Evolutionary conservation across 2,329 filamentous ascomycete genomes (phyloP).

Genomic region (Epicoccum nigrum): DNA sequence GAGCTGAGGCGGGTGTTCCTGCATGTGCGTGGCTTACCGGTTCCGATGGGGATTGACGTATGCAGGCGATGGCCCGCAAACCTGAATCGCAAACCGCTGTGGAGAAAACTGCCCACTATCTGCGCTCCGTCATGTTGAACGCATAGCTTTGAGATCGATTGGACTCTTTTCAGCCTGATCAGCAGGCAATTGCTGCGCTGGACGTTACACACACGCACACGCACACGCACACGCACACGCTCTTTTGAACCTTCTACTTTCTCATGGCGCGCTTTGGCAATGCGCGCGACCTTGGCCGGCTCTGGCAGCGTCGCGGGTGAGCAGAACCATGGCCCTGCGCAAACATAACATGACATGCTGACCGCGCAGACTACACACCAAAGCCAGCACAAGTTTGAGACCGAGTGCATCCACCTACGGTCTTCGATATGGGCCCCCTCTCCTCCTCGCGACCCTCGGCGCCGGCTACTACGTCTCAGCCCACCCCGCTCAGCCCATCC

Average conservation of each 20-base stretch:
- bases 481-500: conserved; percentile 29
- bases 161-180: conserved; percentile 18
- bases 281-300: conserved; percentile 32
- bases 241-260: not conserved
- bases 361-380: conserved; percentile 32
- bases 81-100: conserved; percentile 8
- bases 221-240: not conserved
- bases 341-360: conserved; percentile 12
- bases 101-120: conserved; percentile 1
- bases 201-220: conserved; percentile 1
- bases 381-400: conserved; percentile 17
- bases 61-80: conserved; percentile 9
- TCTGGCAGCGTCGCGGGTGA: conserved; percentile 39
- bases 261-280: conserved; percentile 36
- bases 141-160: conserved; percentile 26
- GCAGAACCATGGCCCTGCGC: not conserved
- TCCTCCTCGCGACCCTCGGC: conserved; percentile 34
- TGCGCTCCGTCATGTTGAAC: conserved; percentile 36
- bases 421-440: conserved; percentile 39
- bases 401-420: conserved; percentile 22
- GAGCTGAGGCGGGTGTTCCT: conserved; percentile 7
- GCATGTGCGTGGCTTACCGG: conserved; percentile 10
- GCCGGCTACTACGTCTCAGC: conserved; percentile 29
- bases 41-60: conserved; percentile 14
- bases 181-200: conserved; percentile 2